These are phyloP conservation scores for Zea luxurians DNA, from an alignment of 176 grass and related monocot species.

Conservation along the genomic window DNA sequence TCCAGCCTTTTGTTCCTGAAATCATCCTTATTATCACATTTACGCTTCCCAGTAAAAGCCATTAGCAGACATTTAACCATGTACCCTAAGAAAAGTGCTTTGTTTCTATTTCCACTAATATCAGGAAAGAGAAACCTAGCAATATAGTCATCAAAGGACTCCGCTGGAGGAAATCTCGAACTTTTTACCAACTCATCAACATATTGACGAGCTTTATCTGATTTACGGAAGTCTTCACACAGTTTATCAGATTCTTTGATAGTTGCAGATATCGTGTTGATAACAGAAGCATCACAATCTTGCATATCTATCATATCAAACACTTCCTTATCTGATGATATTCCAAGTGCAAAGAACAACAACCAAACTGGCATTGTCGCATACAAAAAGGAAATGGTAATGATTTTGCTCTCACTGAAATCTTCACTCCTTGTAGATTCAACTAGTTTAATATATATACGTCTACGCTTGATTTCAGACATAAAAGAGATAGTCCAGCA, in stretches of 20 bases:
- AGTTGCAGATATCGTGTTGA: conserved; percentile 73
- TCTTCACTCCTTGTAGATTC: conserved; percentile 72
- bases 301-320: conserved; percentile 83
- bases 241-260: conserved; percentile 72
- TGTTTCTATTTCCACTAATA: conserved; percentile 65
- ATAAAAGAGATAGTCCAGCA: conserved; percentile 61
- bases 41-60: conserved; percentile 73
- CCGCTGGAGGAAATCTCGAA: conserved; percentile 74
- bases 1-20: conserved; percentile 94
- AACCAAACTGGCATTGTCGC: conserved; percentile 85
- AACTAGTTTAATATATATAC: conserved; percentile 73
- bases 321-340: conserved; percentile 79
- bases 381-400: conserved; percentile 70
- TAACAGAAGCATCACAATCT: conserved; percentile 64
- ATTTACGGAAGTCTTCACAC: conserved; percentile 66
- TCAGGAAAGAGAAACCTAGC: conserved; percentile 69
- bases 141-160: conserved; percentile 87
- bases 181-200: conserved; percentile 62
- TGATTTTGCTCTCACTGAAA: conserved; percentile 60
- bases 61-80: conserved; percentile 95
- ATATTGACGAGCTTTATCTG: conserved; percentile 62
- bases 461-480: conserved; percentile 61
- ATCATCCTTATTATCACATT: conserved; percentile 96
- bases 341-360: conserved; percentile 88
- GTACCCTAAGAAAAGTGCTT: conserved; percentile 84